Evolutionary conservation across 352 stramenopile genomes (phyloP), one percentile per base, ranked within the genome.

Genomic region (Globisporangium echinulatum): DNA sequence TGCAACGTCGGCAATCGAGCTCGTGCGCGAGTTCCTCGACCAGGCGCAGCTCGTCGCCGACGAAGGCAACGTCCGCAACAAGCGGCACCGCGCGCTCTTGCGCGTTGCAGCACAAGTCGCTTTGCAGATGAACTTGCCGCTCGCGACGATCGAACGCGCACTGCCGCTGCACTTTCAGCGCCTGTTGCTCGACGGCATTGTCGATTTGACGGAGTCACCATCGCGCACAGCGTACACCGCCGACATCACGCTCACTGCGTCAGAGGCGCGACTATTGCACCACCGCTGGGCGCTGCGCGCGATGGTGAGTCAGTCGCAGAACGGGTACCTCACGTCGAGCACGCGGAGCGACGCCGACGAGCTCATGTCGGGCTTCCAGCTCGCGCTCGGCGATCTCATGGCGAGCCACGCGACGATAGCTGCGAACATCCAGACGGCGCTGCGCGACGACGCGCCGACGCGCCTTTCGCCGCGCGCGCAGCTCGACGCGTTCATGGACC

Each of bases 21-120:
- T 92, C 44, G 75, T 92, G 57, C 82, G 82, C 43, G 85, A 94
- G 67, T 90, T 94, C 64, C 69, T 94, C 36, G 79, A 90, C 65
- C 84, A 94, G 57, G 85, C 81, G 61, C 80, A 94, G 67, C 77
- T 92, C 37, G 82, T 90, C 10, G 79, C 85, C 2, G 72, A 89
- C 62, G 80, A 92, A 62, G 78, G 82, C 50, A 82, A 90, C 62
- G 68, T 72, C 38, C 77, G 81, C 62, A 88, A 90, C 68, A 85
- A 90, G 49, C 75, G 85, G 38, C 88, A 91, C 67, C 72, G 71
- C 43, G 80, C 77, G 33, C 59, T 94, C 58, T 65, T 89, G 46
- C 74, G 81, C n/a, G 56, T 91, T 17, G 85, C 85, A 11, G 85
- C 85, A 3, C 79, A 90, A 53, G 61, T 92, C 33, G 79, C 74